These are phyloP conservation scores for Juglanconis oblonga DNA, from an alignment of 2,329 filamentous ascomycete species.

Conservation along the genomic window DNA sequence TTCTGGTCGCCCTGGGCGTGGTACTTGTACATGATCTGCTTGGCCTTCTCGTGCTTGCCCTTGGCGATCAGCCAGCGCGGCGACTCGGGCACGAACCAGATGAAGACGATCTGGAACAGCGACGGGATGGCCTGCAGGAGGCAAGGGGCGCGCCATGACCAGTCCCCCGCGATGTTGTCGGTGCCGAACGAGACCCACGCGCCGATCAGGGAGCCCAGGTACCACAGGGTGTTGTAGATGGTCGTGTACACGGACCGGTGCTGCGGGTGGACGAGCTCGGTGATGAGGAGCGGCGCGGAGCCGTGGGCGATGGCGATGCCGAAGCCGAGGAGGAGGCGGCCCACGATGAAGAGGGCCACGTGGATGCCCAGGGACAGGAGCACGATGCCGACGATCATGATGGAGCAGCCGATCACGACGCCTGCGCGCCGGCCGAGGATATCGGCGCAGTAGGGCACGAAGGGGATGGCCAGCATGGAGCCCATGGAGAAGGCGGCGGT, in stretches of 20 bases:
- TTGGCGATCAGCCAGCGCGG: constrained; percentile 64
- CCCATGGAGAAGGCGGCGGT: constrained; percentile 44
- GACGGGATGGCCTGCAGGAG: constrained; percentile 25
- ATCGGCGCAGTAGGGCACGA: constrained; percentile 45
- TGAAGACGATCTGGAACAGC: constrained; percentile 60
- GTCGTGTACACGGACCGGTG: constrained; percentile 32
- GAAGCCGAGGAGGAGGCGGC: constrained; percentile 35
- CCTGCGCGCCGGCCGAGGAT: constrained; percentile 40
- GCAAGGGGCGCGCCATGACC: constrained; percentile 16
- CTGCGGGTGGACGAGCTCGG: constrained; percentile 37
- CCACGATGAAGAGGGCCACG: constrained; percentile 37
- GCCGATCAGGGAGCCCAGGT: constrained; percentile 26
- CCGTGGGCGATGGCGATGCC: constrained; percentile 24
- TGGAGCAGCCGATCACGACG: constrained; percentile 40
- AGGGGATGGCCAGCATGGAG: constrained; percentile 40
- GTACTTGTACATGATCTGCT: constrained; percentile 24
- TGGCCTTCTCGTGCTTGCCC: constrained; percentile 40
- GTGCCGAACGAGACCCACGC: constrained; percentile 25
- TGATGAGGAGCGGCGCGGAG: constrained; percentile 24
- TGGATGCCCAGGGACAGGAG: constrained; percentile 36
- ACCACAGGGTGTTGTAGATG: constrained; percentile 29
- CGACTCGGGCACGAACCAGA: constrained; percentile 67
- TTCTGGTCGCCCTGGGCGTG: constrained; percentile 35
- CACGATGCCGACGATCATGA: constrained; percentile 40
- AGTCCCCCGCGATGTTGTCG: constrained; percentile 12